Evolutionary conservation across 805 yeast genomes (phyloP), one percentile per base, ranked within the genome.

Genomic region (Candida cerambycidarum): DNA sequence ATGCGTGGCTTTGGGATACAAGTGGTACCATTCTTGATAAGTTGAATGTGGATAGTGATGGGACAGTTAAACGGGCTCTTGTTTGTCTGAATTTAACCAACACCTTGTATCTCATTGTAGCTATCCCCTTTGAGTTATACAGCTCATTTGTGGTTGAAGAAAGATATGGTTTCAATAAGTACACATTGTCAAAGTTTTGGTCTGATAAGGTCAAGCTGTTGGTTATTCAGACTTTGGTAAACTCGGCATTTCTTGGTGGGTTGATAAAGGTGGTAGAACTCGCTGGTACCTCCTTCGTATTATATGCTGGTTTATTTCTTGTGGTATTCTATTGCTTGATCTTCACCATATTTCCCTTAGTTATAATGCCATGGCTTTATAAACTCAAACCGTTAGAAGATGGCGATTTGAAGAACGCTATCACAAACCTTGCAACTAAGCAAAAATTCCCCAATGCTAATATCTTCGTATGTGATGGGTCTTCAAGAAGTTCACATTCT

Each of bases 401-500:
- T 31, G 97, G 97, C 23, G 89, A 88, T 59, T 77, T 92, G 66
- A 86, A 86, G 60, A 64, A 74, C 8, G 79, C 84, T 5, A 87
- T 92, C 60, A 92, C 88, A 61, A 70, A 77, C 12, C 76, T 93
- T 48, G 96, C 98, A 12, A 58, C 67, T 9, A 65, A 73, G 39
- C 84, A 86, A 56, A 69, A 78, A 27, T 92, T 93, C 79, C 98
- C 98, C 46, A 75, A 89, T 57, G 79, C 82, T 42, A 80, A 87
- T 56, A 70, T 92, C 41, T 86, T 76, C 54, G 96, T 89, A 33
- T 81, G 89, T 59, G 98, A 92, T 61, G 97, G 97, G n/a, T 90
- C 97, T 33, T 85, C 83, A 59, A 83, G 97, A 70, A 87, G 96
- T 1, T 79, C 93, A 4, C 98, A 92, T 66, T 90, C 97, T 8